A percentile compares a stretch with the other conserved stretches of the same genome.
Evolutionary conservation across 345 rosid genomes (phyloP).

Genomic region (Ceriops decandra): DNA sequence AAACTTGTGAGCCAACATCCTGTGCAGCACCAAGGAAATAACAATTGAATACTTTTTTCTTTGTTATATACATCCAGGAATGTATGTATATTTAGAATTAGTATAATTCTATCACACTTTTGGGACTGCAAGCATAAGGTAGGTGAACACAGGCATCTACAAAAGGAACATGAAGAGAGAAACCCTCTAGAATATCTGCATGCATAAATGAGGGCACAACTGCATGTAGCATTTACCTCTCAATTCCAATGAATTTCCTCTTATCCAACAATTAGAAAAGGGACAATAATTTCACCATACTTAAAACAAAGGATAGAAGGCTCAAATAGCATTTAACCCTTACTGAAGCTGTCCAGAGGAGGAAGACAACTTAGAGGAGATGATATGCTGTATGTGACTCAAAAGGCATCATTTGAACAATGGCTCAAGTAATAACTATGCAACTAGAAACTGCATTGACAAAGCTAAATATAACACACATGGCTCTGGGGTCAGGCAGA

Average conservation of each 20-base stretch:
- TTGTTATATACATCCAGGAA: too few relatives aligned
- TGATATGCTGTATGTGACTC: neutral
- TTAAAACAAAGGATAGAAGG: too few relatives aligned
- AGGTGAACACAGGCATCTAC: neutral
- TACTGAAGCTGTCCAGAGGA: neutral
- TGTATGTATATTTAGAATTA: too few relatives aligned
- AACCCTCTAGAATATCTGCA: neutral
- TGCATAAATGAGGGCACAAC: neutral
- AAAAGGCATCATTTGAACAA: too few relatives aligned
- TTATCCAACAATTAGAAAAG: too few relatives aligned
- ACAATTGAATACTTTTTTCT: neutral
- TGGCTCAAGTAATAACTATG: neutral
- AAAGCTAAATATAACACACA: neutral
- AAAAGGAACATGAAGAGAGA: constrained; percentile 1
- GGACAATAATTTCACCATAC: too few relatives aligned
- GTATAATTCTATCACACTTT: neutral
- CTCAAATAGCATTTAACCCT: neutral
- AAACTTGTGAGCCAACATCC: constrained; percentile 97
- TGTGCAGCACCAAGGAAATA: constrained; percentile 24
- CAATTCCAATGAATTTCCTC: too few relatives aligned
- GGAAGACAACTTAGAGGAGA: neutral
- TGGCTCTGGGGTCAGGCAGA: neutral
- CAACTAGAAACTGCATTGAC: neutral
- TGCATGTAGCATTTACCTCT: neutral
- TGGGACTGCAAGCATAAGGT: neutral